Percentiles rank a stretch among this genome's conserved stretches.
Conservation (phyloP, 2,329 filamentous ascomycete genomes). For the Colletotrichum sp. region DNA sequence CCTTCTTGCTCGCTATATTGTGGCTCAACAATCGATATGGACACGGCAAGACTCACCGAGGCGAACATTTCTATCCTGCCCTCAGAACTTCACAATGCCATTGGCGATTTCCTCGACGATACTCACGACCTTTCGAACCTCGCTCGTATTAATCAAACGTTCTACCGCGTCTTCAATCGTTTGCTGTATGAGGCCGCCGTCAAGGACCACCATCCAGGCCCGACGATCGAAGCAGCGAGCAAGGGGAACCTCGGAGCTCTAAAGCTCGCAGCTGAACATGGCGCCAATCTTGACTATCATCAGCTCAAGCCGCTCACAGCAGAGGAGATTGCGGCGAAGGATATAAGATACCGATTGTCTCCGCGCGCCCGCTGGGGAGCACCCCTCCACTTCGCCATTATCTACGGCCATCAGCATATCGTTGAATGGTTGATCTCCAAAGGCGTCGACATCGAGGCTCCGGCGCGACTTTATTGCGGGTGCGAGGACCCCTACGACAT, state of each 20-base stretch:
- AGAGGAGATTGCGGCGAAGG: neutral
- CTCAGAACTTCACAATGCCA: neutral
- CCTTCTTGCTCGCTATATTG: neutral
- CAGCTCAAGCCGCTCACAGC: neutral
- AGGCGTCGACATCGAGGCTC: neutral
- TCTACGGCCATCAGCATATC: neutral
- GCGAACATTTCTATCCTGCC: neutral
- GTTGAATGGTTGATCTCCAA: neutral
- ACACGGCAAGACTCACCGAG: neutral
- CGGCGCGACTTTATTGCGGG: neutral
- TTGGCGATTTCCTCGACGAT: neutral
- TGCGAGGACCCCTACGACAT: neutral
- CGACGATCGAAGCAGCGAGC: neutral
- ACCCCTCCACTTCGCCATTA: neutral
- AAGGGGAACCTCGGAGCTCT: neutral
- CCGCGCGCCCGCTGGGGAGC: neutral
- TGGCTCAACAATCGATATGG: neutral
- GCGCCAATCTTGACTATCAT: neutral
- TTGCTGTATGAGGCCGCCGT: neutral
- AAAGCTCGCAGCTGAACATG: neutral
- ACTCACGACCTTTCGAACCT: neutral
- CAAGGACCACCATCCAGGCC: neutral
- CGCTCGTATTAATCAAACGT: neutral
- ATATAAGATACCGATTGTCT: fast-evolving
- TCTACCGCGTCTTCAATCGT: neutral